A percentile compares a stretch with the other conserved stretches of the same genome.
These are phyloP conservation scores for Nemophila menziesii DNA, from an alignment of 257 asterid genomes.

Conservation along the genomic window DNA sequence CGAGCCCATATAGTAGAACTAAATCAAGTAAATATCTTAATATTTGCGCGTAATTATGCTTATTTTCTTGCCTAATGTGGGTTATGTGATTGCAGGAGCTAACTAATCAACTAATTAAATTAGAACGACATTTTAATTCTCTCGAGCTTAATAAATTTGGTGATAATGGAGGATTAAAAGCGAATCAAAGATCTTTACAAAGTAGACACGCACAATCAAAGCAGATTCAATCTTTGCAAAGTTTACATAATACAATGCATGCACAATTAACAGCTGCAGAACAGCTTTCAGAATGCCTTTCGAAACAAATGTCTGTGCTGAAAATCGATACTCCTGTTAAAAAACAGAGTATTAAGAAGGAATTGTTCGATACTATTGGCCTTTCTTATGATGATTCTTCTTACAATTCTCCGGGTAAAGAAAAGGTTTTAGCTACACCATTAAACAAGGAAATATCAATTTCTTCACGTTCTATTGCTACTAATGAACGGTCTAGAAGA, in stretches of 20 bases:
- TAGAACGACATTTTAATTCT: conserved; percentile 82
- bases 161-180: conserved; percentile 33
- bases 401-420: conserved; percentile 35
- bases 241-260: conserved; percentile 49
- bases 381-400: conserved; percentile 39
- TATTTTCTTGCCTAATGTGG: conserved; percentile 9
- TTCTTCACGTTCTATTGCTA: conserved; percentile 25
- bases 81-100: conserved; percentile 36
- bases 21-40: conserved; percentile 46
- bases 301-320: conserved; percentile 73
- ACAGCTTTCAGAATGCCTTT: conserved; percentile 70
- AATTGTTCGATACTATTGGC: conserved; percentile 85
- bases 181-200: conserved; percentile 31
- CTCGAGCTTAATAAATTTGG: conserved; percentile 75
- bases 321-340: conserved; percentile 45
- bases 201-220: conserved; percentile 51
- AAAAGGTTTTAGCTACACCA: conserved; percentile 32
- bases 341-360: conserved; percentile 42
- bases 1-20: conserved; percentile 45
- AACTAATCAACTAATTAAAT: conserved; percentile 67
- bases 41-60: conserved; percentile 4
- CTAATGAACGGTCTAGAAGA: conserved; percentile 36
- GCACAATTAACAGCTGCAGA: conserved; percentile 86
- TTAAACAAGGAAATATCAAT: conserved; percentile 25
- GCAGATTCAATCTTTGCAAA: conserved; percentile 61